A percentile compares a stretch with the other conserved stretches of the same genome.
phyloP scores from a whole-genome alignment of 768 basidiomycete genomes.

The Trametes coccinea region DNA sequence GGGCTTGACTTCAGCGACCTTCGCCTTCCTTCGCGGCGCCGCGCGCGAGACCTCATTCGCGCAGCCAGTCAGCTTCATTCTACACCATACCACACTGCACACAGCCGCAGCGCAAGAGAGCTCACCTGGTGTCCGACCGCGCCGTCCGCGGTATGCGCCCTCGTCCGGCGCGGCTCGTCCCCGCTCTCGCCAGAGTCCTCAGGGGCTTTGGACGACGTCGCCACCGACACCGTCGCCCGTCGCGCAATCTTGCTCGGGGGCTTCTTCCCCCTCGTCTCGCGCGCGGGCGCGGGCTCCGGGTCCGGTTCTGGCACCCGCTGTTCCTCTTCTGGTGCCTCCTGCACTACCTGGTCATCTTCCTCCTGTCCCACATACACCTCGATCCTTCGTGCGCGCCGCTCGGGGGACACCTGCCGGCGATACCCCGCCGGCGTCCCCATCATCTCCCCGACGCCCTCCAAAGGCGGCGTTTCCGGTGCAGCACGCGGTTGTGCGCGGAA shows the following conservation, averaged over 20 bases:
- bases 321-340: conserved; percentile 12
- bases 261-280: conserved; percentile 3
- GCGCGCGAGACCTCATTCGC: not conserved
- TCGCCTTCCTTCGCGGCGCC: conserved; percentile 5
- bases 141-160: conserved; percentile 24
- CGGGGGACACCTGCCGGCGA: conserved; percentile 14
- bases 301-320: conserved; percentile 13
- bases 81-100: not conserved
- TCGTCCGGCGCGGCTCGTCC: conserved; percentile 21
- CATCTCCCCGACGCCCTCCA: conserved; percentile 38
- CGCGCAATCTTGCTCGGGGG: conserved; percentile 8
- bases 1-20: conserved; percentile 1
- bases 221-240: conserved; percentile 16
- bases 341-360: conserved; percentile 1
- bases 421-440: conserved; percentile 33
- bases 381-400: conserved; percentile 4
- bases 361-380: not conserved
- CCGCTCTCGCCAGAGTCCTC: conserved; percentile 2
- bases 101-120: not conserved
- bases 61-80: not conserved
- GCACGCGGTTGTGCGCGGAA: conserved; percentile 25
- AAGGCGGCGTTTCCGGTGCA: conserved; percentile 32
- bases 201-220: conserved; percentile 13
- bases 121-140: conserved; percentile 23
- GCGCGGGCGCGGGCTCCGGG: conserved; percentile 5